phyloP scores from a whole-genome alignment of 1,284 basidiomycete genomes.

The Vanrija pseudolonga region DNA sequence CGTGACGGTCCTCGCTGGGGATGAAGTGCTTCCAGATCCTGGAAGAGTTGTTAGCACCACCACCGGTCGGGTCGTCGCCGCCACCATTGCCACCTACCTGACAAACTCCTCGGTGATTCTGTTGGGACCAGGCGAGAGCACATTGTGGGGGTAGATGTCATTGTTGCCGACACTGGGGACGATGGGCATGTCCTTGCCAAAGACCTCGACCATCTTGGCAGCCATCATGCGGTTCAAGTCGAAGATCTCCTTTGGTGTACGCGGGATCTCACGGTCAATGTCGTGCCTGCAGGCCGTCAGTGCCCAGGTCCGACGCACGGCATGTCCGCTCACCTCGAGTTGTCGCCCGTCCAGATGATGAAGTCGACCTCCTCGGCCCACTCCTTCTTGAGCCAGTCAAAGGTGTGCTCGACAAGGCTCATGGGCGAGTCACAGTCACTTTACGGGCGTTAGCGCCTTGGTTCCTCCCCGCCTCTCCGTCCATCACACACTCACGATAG shows the following conservation, averaged over 20 bases:
- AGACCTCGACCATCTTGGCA: conserved; percentile 63
- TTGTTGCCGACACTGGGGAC: conserved; percentile 87
- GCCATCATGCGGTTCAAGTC: conserved; percentile 67
- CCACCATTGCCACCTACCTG: conserved; percentile 54
- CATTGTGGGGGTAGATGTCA: conserved; percentile 76
- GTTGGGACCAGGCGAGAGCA: conserved; percentile 64
- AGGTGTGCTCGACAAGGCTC: conserved; percentile 69
- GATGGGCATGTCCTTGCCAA: conserved; percentile 73
- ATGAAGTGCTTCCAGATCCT: conserved; percentile 83
- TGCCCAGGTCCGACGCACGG: not conserved
- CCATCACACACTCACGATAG: conserved; percentile 1
- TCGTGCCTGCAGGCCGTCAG: conserved; percentile 66
- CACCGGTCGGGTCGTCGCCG: not conserved
- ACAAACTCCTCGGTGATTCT: conserved; percentile 70
- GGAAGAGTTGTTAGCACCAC: conserved; percentile 18
- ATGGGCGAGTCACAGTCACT: conserved; percentile 84
- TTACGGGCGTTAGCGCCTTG: conserved; percentile 44
- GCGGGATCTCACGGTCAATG: conserved; percentile 73
- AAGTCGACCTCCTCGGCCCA: conserved; percentile 86
- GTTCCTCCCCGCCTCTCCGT: conserved; percentile 2
- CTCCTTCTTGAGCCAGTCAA: conserved; percentile 73
- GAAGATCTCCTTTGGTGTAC: conserved; percentile 77
- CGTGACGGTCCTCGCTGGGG: conserved; percentile 72
- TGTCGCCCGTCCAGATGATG: conserved; percentile 90
- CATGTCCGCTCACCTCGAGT: conserved; percentile 61